phyloP scores from a whole-genome alignment of 2,329 filamentous ascomycete genomes.

The Fusarium incarnatum region DNA sequence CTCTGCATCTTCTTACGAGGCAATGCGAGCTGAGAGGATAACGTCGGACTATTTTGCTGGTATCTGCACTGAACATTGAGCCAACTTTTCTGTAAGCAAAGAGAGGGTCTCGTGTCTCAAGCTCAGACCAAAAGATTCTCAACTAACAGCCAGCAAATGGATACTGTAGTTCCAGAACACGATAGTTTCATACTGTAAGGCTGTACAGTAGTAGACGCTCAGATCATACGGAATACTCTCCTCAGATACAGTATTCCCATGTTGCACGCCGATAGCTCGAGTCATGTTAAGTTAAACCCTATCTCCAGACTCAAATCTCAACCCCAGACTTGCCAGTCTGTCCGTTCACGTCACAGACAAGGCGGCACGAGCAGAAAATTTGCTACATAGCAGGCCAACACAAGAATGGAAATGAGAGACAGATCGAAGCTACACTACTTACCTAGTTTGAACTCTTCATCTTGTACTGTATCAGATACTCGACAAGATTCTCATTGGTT shows the following conservation, averaged over 20 bases:
- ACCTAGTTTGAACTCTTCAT: neutral
- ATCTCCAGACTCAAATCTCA: neutral
- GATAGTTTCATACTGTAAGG: neutral
- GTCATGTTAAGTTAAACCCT: constrained; percentile 10
- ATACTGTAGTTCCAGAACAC: too few relatives aligned
- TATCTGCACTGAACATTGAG: neutral
- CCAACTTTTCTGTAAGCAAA: neutral
- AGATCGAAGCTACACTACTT: neutral
- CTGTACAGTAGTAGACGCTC: neutral
- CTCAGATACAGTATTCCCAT: neutral
- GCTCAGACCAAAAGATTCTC: too few relatives aligned
- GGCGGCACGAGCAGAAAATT: neutral
- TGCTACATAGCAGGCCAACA: neutral
- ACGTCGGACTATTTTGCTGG: neutral
- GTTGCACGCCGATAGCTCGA: constrained; percentile 11
- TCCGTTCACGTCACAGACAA: constrained; percentile 1
- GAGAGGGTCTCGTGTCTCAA: too few relatives aligned
- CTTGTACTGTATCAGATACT: neutral
- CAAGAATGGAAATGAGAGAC: neutral
- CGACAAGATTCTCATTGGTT: constrained; percentile 4
- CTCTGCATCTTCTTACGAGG: neutral
- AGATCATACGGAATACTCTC: neutral
- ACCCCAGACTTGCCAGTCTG: constrained; percentile 4
- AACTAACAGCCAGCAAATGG: too few relatives aligned
- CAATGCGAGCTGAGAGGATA: constrained; percentile 2